Conservation (phyloP, 2,329 filamentous ascomycete genomes). For the Bipolaris gigantea region DNA sequence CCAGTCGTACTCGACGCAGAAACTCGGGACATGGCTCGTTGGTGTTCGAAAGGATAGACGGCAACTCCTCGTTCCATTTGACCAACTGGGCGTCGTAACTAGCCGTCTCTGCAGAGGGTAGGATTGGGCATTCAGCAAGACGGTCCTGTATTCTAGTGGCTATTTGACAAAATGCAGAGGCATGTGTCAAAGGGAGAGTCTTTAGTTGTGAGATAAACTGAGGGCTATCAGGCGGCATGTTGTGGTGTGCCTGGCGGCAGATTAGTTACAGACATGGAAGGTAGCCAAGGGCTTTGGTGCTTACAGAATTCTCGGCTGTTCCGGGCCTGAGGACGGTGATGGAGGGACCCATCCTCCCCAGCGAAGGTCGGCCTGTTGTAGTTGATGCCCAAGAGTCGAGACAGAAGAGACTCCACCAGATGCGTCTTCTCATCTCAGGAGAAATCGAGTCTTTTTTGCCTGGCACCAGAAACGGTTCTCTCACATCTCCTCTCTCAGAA, state of each 20-base stretch:
- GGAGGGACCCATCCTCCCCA: constrained; percentile 44
- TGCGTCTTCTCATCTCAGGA: constrained; percentile 46
- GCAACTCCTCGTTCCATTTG: constrained; percentile 72
- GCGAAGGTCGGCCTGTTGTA: constrained; percentile 47
- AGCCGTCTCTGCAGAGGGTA: constrained; percentile 67
- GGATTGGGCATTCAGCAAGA: constrained; percentile 68
- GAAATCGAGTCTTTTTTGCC: constrained; percentile 41
- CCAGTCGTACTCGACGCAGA: constrained; percentile 68
- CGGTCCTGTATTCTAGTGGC: constrained; percentile 76
- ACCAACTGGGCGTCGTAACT: constrained; percentile 69
- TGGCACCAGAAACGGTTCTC: constrained; percentile 20
- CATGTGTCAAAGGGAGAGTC: constrained; percentile 72
- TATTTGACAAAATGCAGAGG: constrained; percentile 78
- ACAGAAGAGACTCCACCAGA: constrained; percentile 52
- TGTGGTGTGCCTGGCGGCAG: constrained; percentile 15
- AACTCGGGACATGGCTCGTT: constrained; percentile 70
- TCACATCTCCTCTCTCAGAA: constrained; percentile 38
- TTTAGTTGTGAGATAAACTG: constrained; percentile 59
- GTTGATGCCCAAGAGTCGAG: constrained; percentile 50
- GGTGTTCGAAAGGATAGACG: constrained; percentile 49
- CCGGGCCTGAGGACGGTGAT: constrained; percentile 46
- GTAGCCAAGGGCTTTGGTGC: not conserved
- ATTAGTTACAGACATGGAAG: constrained; percentile 3
- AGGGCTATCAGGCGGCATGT: constrained; percentile 37
- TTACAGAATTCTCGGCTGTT: constrained; percentile 36